Evolutionary conservation across 2,329 filamentous ascomycete species (phyloP).

Genomic region (Amesomyces nigricolor): DNA sequence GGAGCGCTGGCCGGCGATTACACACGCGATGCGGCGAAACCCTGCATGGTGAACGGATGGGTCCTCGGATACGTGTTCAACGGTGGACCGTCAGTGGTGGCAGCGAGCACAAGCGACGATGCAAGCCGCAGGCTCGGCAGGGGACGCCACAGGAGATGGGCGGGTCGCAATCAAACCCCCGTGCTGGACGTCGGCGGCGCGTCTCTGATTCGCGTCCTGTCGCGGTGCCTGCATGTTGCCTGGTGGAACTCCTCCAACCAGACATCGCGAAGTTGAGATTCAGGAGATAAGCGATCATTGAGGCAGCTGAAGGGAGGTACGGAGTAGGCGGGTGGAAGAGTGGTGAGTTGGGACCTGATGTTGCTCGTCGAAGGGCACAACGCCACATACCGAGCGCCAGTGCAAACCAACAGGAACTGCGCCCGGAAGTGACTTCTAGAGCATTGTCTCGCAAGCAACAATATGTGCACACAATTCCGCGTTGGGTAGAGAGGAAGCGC

Average conservation of each 20-base stretch:
- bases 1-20: conserved; percentile 4
- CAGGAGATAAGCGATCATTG: neutral
- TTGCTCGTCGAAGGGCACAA: neutral
- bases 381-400: neutral
- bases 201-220: conserved; percentile 22
- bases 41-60: conserved; percentile 7
- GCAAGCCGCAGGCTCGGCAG: conserved; percentile 15
- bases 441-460: conserved; percentile 5
- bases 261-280: neutral
- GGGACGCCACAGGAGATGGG: conserved; percentile 5
- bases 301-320: neutral
- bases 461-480: neutral
- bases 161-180: conserved; percentile 22
- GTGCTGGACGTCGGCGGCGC: conserved; percentile 17
- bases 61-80: conserved; percentile 22
- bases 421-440: neutral
- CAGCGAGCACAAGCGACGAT: conserved; percentile 6
- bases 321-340: neutral
- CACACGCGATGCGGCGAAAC: conserved; percentile 1
- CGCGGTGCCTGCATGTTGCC: conserved; percentile 20
- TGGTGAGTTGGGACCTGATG: neutral
- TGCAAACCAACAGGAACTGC: neutral
- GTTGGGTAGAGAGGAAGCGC: neutral
- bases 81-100: conserved; percentile 11
- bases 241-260: conserved; percentile 9